phyloP scores from a whole-genome alignment of 2,329 filamentous ascomycete species.

The Hymenoscyphus albidus region DNA sequence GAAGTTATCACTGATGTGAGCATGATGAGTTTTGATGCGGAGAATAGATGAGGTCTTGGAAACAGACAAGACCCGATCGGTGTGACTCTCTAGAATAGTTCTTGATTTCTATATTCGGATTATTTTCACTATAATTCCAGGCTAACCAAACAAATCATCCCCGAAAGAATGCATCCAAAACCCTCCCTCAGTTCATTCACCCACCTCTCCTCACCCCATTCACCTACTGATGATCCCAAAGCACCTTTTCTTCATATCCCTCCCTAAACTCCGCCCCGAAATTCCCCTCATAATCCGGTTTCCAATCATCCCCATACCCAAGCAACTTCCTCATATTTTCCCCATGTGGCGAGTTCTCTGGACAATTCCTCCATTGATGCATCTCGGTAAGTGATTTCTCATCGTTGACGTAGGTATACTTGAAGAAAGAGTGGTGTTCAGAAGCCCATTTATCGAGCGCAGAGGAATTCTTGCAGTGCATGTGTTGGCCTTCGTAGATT shows the following conservation, averaged over 20 bases:
- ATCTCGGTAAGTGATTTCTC: neutral
- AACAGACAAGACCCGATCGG: no score
- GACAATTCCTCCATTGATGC: conserved; percentile 7
- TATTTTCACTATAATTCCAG: no score
- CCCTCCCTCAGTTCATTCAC: no score
- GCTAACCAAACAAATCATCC: no score
- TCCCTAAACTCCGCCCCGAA: neutral
- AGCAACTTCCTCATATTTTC: neutral
- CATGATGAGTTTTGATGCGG: no score
- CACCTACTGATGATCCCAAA: no score
- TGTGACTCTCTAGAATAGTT: no score
- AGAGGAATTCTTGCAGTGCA: conserved; percentile 11
- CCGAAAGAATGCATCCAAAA: no score
- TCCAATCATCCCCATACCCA: neutral
- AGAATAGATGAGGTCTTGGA: no score
- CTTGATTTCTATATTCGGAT: no score
- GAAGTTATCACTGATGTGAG: neutral
- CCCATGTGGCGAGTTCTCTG: neutral
- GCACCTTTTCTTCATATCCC: neutral
- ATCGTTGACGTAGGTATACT: conserved; percentile 6
- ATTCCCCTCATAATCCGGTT: neutral
- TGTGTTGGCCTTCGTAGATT: conserved; percentile 4
- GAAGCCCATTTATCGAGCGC: conserved; percentile 11
- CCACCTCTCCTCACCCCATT: no score
- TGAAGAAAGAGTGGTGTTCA: conserved; percentile 11